Percentiles rank a stretch among this genome's conserved stretches.
These are phyloP conservation scores for Mollisiaceae sp. DNA, from an alignment of 2,329 filamentous ascomycete genomes.

Conservation along the genomic window DNA sequence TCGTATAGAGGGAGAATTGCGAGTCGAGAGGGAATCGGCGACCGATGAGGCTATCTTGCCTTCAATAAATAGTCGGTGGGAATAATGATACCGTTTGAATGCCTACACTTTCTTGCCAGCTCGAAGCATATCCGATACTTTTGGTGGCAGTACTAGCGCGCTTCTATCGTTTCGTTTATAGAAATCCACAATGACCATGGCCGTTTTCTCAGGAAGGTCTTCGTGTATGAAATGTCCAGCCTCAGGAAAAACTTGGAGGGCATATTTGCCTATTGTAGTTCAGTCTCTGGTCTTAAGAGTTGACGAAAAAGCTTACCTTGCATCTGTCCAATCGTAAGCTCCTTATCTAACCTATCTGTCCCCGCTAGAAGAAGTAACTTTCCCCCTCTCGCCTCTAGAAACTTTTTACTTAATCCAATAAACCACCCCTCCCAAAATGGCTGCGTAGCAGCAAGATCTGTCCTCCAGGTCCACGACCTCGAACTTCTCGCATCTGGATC, in stretches of 20 bases:
- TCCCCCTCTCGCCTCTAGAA: constrained; percentile 78
- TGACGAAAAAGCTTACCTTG: constrained; percentile 65
- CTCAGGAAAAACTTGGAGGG: constrained; percentile 91
- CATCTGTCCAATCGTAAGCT: constrained; percentile 96
- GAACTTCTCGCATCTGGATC: constrained; percentile 45
- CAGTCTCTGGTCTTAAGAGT: background rate
- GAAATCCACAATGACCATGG: constrained; percentile 85
- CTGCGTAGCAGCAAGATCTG: constrained; percentile 81
- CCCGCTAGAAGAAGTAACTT: constrained; percentile 87
- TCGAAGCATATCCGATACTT: constrained; percentile 76
- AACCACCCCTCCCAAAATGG: constrained; percentile 97
- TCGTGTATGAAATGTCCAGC: constrained; percentile 98
- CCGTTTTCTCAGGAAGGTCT: constrained; percentile 89
- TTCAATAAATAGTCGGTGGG: background rate
- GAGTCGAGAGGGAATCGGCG: too few relatives aligned
- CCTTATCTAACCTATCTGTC: constrained; percentile 88
- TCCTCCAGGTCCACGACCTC: constrained; percentile 76
- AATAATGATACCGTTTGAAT: background rate
- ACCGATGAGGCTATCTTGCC: too few relatives aligned
- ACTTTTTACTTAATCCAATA: constrained; percentile 83
- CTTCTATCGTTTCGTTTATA: constrained; percentile 89
- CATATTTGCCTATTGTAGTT: constrained; percentile 75
- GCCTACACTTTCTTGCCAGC: constrained; percentile 62
- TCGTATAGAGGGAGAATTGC: too few relatives aligned
- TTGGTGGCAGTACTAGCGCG: constrained; percentile 84